Base-by-base conservation (phyloP, 140 eudicot species). In the Anethum foeniculum region DNA sequence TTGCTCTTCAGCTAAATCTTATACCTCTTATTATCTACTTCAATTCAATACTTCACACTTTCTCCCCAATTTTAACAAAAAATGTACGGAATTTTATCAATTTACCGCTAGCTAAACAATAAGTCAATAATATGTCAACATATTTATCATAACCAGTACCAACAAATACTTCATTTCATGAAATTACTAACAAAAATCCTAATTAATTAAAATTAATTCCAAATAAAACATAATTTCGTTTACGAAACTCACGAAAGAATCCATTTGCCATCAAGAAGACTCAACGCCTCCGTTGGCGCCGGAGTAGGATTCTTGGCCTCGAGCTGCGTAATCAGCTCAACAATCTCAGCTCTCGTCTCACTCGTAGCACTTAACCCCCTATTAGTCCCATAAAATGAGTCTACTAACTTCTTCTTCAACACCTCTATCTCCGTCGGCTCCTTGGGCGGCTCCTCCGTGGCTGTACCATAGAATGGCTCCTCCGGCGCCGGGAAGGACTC, bases 271-370 rank as follows among this genome's bases (percentile, higher is more conserved):
- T 93, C 91, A 76, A 89, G 91, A 12, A 92, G 90, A 80, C 91
- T 14, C 75, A 94, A 77, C 67, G 97, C 97, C 49, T 92, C 89
- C 6, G 96, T 92, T 3, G 97, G 98, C 16, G 90, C 96, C 39
- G 96, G 96, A 65, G 93, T 94, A 2, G 97, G 97, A 47, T 94
- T 92, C 78, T 82, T 90, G 8, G 96, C 89, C 88, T 94, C 97
- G 38, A 94, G 93, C 86, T 90, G 94, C 76, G 94, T 87, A 77
- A 94, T 94, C 51, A 92, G 76, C 86, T 92, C 98, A 34, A 92
- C 96, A 75, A 94, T 83, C 90, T 94, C 98, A 56, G 94, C 98
- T 58, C 98, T 86, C 15, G 98, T 93, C 81, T 93, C 98, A 72
- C 92, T 91, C 12, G 88, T 81, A 4, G 94, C 96, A 23, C 76